These are phyloP conservation scores for Helichrysum umbraculigerum DNA, from an alignment of 129 eudicot genomes.

Conservation along the genomic window DNA sequence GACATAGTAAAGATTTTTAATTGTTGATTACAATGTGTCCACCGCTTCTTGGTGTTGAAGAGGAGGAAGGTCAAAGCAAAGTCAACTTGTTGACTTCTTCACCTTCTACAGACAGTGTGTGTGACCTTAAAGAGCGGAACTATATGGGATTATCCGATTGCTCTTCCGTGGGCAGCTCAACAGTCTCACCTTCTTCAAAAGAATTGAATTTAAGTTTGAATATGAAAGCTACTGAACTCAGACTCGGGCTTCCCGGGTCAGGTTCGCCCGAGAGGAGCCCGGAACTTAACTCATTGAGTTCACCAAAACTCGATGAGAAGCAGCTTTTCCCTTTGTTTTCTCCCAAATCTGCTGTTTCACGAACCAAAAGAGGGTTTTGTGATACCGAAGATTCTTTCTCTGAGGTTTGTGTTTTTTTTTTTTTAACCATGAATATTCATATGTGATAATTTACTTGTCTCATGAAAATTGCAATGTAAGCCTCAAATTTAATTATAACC, in stretches of 20 bases:
- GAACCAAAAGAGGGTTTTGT: slow-evolving; percentile 57
- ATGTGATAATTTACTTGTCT: not conserved
- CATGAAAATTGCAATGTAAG: not conserved
- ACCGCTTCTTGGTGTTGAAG: slow-evolving; percentile 40
- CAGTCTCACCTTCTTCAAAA: slow-evolving; percentile 35
- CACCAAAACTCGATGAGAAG: slow-evolving; percentile 45
- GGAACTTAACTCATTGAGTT: slow-evolving; percentile 21
- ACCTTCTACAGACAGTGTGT: slow-evolving; percentile 36
- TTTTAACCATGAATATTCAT: not conserved
- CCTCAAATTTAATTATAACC: not conserved
- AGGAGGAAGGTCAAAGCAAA: slow-evolving; percentile 45
- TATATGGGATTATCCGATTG: slow-evolving; percentile 57
- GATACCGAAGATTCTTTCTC: slow-evolving; percentile 45
- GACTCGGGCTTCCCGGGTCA: slow-evolving; percentile 70
- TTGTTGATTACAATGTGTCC: slow-evolving; percentile 45
- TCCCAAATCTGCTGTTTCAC: slow-evolving; percentile 32
- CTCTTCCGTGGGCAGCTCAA: slow-evolving; percentile 56
- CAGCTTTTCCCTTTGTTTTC: slow-evolving; percentile 50
- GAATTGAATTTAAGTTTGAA: slow-evolving; percentile 38
- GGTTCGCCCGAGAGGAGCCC: slow-evolving; percentile 42
- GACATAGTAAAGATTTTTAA: not conserved
- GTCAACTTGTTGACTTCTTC: slow-evolving; percentile 50
- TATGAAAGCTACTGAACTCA: slow-evolving; percentile 56
- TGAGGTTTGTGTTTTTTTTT: slow-evolving; percentile 25
- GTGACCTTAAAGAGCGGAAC: slow-evolving; percentile 45